Evolutionary conservation across 192 early-diverging fungal genomes (phyloP).

Genomic region (Pilaira anomala): DNA sequence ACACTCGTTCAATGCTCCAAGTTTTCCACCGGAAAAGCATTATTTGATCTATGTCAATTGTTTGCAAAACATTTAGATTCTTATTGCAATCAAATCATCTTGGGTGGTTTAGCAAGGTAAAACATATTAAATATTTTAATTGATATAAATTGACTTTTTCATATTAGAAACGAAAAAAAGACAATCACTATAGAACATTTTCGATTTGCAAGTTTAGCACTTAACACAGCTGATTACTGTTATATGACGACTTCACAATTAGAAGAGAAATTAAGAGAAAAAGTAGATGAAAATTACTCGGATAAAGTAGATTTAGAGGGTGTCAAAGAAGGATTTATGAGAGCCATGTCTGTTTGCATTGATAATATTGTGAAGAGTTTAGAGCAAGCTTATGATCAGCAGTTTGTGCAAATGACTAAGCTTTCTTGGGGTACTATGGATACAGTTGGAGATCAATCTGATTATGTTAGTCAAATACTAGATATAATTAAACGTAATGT

Average conservation of each 20-base stretch:
- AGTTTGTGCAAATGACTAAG: conserved; percentile 69
- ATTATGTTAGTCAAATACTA: conserved; percentile 73
- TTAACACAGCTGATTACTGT: conserved; percentile 97
- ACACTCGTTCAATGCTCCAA: conserved; percentile 82
- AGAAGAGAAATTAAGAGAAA: conserved; percentile 86
- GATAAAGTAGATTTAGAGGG: conserved; percentile 66
- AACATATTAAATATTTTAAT: conserved; percentile 14
- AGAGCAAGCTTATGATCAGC: conserved; percentile 65
- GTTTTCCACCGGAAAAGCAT: conserved; percentile 80
- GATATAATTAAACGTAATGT: conserved; percentile 54
- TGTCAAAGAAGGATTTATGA: conserved; percentile 79
- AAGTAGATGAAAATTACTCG: conserved; percentile 67
- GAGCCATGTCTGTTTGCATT: conserved; percentile 61
- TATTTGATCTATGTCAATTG: conserved; percentile 76
- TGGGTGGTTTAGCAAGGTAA: conserved; percentile 67
- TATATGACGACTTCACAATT: conserved; percentile 78
- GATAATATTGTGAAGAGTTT: conserved; percentile 64
- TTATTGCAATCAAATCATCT: conserved; percentile 78
- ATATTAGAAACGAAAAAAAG: conserved; percentile 58
- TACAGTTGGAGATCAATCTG: conserved; percentile 91
- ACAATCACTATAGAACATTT: conserved; percentile 65
- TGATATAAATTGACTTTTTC: conserved; percentile 4
- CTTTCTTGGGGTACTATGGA: conserved; percentile 79
- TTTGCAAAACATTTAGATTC: conserved; percentile 76
- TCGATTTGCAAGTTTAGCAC: conserved; percentile 66